Conservation (phyloP, 1,139 yeast genomes). For the Pneumocystis oryctolagi region DNA sequence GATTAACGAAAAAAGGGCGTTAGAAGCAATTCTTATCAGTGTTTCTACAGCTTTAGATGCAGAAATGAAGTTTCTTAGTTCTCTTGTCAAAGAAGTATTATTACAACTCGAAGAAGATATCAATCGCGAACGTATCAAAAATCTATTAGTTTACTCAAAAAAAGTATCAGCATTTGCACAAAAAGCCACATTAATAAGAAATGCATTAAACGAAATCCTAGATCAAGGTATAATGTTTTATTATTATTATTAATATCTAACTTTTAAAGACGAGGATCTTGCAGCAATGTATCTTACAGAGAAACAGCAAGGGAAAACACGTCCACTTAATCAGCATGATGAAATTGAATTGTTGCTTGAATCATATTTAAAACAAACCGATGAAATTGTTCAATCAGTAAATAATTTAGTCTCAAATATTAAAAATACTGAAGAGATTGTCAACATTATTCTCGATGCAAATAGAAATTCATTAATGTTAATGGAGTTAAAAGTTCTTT, state of each 20-base stretch:
- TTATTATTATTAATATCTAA: slow-evolving; percentile 30
- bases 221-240: slow-evolving; percentile 34
- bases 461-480: slow-evolving; percentile 89
- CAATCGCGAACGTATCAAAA: slow-evolving; percentile 67
- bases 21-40: slow-evolving; percentile 74
- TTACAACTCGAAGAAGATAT: slow-evolving; percentile 74
- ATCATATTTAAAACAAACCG: slow-evolving; percentile 86
- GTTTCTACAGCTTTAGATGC: slow-evolving; percentile 73
- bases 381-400: slow-evolving; percentile 88
- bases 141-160: slow-evolving; percentile 66
- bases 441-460: slow-evolving; percentile 85
- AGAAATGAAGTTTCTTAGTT: slow-evolving; percentile 62
- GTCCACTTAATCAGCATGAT: slow-evolving; percentile 25
- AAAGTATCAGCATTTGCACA: slow-evolving; percentile 68
- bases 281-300: slow-evolving; percentile 68
- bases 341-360: slow-evolving; percentile 85
- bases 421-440: slow-evolving; percentile 87
- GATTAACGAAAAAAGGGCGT: slow-evolving; percentile 29
- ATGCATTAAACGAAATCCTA: slow-evolving; percentile 70
- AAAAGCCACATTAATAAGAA: slow-evolving; percentile 67
- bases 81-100: slow-evolving; percentile 61
- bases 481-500: slow-evolving; percentile 33
- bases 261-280: slow-evolving; percentile 54
- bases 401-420: slow-evolving; percentile 74
- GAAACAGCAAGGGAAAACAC: slow-evolving; percentile 24